Evolutionary conservation across 2,329 filamentous ascomycete genomes (phyloP), one percentile per base, ranked within the genome.

Genomic region (Chalaropsis thielavioides): DNA sequence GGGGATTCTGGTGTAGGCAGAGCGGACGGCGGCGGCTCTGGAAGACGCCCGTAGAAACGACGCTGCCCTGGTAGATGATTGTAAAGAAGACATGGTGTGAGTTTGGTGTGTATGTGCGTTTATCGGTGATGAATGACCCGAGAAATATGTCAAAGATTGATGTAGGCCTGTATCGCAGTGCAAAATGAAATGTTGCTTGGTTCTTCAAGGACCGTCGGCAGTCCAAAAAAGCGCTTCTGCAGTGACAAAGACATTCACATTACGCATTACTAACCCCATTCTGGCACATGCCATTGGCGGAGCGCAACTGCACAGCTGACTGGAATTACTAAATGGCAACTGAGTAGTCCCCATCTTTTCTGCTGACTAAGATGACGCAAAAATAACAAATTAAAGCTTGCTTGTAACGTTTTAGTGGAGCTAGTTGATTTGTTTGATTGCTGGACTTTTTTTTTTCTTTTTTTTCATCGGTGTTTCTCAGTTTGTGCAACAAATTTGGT

Each of bases 351-450:
- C 27, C 27, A 38, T 38, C 8, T 22, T 46, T 27, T 13, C 41
- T 31, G 38, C 40, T 65, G 63, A 65, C 63, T 65, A 65, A 65
- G 38, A 66, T 64, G 62, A 66, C 62, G 65, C 46, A 64, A 43
- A 60, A 49, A 35, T 19, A 17, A 41, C 4, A 35, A 31, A 49
- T 11, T 46, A 0, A 19, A 22, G 27, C 24, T 35, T 27, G 44
- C 51, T 17, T 46, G 1, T 4, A 54, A 40, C 59, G 44, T 56
- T 62, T 62, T n/a, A 44, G 59, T 65, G 64, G 64, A 24, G 56
- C 43, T 22, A n/a, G 6, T 54, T 61, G 22, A n/a, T 62, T 58
- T 62, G 35, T 31, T 27, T 62, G 10, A n/a, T 41, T 31, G 41
- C 35, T 59, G 40, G 51, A 19, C 17, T 44, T 19, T 3, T 43